These are phyloP conservation scores for Periconia macrospinosa DNA, from an alignment of 2,329 filamentous ascomycete species.

Conservation along the genomic window DNA sequence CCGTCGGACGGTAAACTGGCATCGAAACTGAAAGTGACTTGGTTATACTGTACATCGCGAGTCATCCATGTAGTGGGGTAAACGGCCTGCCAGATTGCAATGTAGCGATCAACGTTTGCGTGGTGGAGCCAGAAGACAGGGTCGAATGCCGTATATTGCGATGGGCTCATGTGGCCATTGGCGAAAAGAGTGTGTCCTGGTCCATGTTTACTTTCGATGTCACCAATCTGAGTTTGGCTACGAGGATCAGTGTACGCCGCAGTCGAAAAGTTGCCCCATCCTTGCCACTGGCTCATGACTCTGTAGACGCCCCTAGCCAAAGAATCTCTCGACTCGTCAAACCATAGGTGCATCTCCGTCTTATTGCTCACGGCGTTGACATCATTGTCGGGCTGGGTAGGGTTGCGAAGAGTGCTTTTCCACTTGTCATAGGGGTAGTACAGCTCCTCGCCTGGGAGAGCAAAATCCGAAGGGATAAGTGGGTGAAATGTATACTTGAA, in stretches of 20 bases:
- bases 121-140: conserved; percentile 53
- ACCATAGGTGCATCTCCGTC: background rate
- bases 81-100: conserved; percentile 74
- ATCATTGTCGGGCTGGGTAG: background rate
- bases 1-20: background rate
- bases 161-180: conserved; percentile 70
- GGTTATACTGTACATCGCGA: conserved; percentile 34
- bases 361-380: background rate
- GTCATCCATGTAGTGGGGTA: conserved; percentile 12
- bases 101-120: conserved; percentile 47
- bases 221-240: background rate
- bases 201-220: conserved; percentile 17
- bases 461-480: conserved; percentile 54
- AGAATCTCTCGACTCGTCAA: background rate
- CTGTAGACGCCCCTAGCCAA: background rate
- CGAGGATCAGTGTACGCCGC: background rate
- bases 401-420: background rate
- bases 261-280: conserved; percentile 10
- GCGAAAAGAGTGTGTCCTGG: conserved; percentile 28
- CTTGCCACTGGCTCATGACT: conserved; percentile 4
- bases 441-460: conserved; percentile 15
- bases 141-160: conserved; percentile 68
- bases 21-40: background rate
- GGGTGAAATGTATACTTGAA: conserved; percentile 49
- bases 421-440: conserved; percentile 40